Conservation (phyloP, 2,329 filamentous ascomycete species). For the Aspergillus brunneoviolaceus region DNA sequence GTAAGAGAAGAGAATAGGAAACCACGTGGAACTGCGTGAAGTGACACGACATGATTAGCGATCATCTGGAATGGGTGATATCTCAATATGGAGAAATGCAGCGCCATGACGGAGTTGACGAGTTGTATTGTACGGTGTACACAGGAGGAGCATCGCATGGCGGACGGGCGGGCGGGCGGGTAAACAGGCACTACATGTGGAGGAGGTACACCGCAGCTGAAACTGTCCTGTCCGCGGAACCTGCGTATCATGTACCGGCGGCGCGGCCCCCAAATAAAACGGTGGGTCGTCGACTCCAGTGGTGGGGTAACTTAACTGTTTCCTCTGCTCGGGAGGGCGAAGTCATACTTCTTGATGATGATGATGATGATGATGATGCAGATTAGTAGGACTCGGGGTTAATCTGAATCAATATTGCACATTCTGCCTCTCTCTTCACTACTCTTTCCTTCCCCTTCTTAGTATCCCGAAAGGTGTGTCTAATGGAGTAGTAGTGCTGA, state of each 20-base stretch:
- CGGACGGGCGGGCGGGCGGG: not conserved
- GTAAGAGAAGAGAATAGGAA: too few species aligned
- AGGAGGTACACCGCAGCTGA: not conserved
- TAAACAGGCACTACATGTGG: not conserved
- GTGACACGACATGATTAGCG: too few species aligned
- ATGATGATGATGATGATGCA: not conserved
- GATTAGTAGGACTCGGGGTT: not conserved
- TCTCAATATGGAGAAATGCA: too few species aligned
- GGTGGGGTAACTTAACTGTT: not conserved
- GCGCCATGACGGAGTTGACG: too few species aligned
- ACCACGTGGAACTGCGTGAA: too few species aligned
- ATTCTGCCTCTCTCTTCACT: not conserved
- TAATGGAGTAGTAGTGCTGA: not conserved
- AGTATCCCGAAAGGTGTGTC: too few species aligned
- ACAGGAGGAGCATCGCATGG: too few species aligned
- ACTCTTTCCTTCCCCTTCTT: not conserved
- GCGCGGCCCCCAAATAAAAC: not conserved
- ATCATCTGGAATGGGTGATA: too few species aligned
- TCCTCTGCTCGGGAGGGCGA: not conserved
- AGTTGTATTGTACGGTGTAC: too few species aligned
- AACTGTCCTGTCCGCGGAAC: not conserved
- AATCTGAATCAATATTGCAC: too few species aligned
- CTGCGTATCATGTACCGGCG: not conserved
- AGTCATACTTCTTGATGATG: not conserved
- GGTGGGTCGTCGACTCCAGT: not conserved